Conservation (phyloP, 148 eudicot genomes). For the Silene uniflora region DNA sequence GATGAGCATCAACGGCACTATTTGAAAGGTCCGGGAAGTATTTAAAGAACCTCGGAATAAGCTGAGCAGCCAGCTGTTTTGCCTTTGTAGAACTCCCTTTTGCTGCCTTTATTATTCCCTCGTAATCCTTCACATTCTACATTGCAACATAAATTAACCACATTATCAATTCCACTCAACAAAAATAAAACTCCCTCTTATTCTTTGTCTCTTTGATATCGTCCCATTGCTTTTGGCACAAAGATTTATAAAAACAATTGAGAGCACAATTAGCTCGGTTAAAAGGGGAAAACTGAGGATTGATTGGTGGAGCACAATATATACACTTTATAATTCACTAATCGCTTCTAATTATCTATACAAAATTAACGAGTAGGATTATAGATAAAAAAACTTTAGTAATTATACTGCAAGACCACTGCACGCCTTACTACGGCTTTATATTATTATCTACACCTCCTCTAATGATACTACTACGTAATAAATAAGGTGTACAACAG, state of each 20-base stretch:
- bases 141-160: neutral
- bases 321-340: neutral
- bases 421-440: no score
- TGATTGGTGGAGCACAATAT: neutral
- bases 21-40: constrained; percentile 57
- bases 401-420: no score
- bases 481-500: no score
- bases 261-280: neutral
- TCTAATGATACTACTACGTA: no score
- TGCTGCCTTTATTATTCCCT: constrained; percentile 60
- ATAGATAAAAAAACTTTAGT: no score
- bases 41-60: constrained; percentile 87
- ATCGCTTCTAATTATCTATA: neutral
- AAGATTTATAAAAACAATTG: neutral
- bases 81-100: constrained; percentile 64
- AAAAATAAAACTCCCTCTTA: neutral
- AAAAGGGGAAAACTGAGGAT: neutral
- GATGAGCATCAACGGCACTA: constrained; percentile 64
- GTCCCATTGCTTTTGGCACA: neutral
- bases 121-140: constrained; percentile 61
- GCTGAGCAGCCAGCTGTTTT: constrained; percentile 85
- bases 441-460: no score
- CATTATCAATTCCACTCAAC: neutral
- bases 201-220: neutral
- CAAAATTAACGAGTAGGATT: neutral